Percentiles rank a stretch among this genome's conserved stretches.
These are phyloP conservation scores for Fistulinella prunicolor DNA, from an alignment of 768 basidiomycete genomes.

Conservation along the genomic window DNA sequence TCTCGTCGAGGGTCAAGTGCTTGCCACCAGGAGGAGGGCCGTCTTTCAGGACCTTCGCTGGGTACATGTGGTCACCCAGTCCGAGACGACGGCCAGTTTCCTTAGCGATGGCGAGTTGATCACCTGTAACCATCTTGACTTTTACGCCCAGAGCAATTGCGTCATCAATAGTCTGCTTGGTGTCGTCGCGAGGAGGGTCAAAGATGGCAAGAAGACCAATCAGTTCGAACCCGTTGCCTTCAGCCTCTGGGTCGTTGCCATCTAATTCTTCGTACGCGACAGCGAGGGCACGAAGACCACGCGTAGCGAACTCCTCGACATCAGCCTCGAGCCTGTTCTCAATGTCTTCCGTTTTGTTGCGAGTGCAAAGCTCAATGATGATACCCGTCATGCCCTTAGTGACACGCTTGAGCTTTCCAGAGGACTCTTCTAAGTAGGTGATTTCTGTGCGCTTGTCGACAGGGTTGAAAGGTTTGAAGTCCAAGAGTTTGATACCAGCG, in stretches of 20 bases:
- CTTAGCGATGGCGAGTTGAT: slow-evolving; percentile 99
- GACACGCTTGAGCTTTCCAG: slow-evolving; percentile 97
- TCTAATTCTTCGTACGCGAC: slow-evolving; percentile 94
- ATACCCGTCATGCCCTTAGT: slow-evolving; percentile 99
- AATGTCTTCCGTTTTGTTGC: slow-evolving; percentile 93
- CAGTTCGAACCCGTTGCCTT: slow-evolving; percentile 96
- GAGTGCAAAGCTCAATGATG: slow-evolving; percentile 94
- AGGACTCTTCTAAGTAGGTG: slow-evolving; percentile 90
- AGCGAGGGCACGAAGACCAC: slow-evolving; percentile 95
- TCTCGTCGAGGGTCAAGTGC: slow-evolving; percentile 85
- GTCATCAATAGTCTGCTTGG: slow-evolving; percentile 98
- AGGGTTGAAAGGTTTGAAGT: slow-evolving; percentile 99
- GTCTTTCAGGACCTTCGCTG: slow-evolving; percentile 98
- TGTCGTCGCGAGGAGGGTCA: slow-evolving; percentile 96
- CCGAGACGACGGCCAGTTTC: slow-evolving; percentile 98
- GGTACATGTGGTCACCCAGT: slow-evolving; percentile 99
- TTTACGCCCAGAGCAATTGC: slow-evolving; percentile 93
- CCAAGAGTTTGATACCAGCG: slow-evolving; percentile 90
- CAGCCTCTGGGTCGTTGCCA: slow-evolving; percentile 74
- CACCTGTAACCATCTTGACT: slow-evolving; percentile 99
- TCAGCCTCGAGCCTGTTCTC: slow-evolving; percentile 92
- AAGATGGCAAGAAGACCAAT: slow-evolving; percentile 97
- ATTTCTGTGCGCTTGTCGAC: slow-evolving; percentile 99
- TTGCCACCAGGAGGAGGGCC: slow-evolving; percentile 86
- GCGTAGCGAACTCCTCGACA: slow-evolving; percentile 92